Base-by-base conservation (phyloP, 441 rosid species). In the Geranium incanum region DNA sequence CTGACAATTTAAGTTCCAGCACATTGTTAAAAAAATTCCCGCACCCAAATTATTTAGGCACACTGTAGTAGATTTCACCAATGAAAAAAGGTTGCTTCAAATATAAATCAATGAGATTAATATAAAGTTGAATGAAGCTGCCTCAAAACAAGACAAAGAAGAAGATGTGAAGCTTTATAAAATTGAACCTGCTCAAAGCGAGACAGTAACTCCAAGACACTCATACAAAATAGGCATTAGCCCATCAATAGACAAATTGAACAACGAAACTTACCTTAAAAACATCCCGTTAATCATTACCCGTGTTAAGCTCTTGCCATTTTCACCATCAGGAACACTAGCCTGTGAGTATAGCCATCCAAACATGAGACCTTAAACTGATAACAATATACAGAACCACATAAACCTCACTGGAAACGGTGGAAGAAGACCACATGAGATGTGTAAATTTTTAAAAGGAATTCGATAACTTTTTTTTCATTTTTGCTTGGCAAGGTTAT, bases 311-410 rank as follows among this genome's bases (percentile, higher is more conserved):
- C 85, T 83, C 70, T 81, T 88, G 67, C 91, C 85, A 73, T 59
- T 79, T 78, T 89, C 93, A 74, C 95, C 98, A 71, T 90, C 93
- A 38, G 95, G 86, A 82, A 90, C 92, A 86, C 92, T 88, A 67
- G 98, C 92, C 99, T 95, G 92, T 73, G 81, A 69, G 70, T 75
- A 70, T 79, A 72, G 41, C 76, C 36, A 73, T 36, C 71, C 36
- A 50, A 72, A 36, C 66, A 71, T 78, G 43, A 80, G 78, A 75
- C 79, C 66, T 69, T 33, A 6, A 38, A 59, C 68, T 11, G 36
- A 60, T 41, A 64, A 70, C 45, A 73, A 71, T 67, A 38, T 67
- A 63, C 28, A 37, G 66, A 43, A 70, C 36, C 3, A 52, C 64
- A 68, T 33, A 18, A 9, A 23, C 66, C 33, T 63, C 66, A 60